Conservation (phyloP, 1,284 basidiomycete species). For the Cerioporus squamosus region DNA sequence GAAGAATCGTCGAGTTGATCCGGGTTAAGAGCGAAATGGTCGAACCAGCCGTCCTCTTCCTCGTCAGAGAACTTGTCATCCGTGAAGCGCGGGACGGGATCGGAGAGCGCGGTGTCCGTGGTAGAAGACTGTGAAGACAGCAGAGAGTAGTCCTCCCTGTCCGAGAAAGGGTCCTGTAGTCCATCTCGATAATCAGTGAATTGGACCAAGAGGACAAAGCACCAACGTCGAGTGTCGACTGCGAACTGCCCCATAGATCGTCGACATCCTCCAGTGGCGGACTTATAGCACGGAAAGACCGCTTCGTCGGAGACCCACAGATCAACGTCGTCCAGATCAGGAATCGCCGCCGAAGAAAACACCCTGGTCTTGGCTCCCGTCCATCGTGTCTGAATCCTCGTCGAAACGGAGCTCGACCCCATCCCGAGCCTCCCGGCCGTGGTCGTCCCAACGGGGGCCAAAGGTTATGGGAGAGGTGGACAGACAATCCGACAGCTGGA, state of each 20-base stretch:
- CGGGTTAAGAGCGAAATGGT: not conserved
- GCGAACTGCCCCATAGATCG: constrained; percentile 21
- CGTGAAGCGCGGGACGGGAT: constrained; percentile 1
- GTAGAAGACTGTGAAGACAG: not conserved
- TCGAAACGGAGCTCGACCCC: constrained; percentile 13
- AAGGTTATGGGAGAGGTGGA: not conserved
- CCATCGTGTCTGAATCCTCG: constrained; percentile 15
- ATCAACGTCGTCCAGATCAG: not conserved
- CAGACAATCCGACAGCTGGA: constrained; percentile 6
- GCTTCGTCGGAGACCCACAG: constrained; percentile 4
- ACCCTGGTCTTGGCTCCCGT: constrained; percentile 9
- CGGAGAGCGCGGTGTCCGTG: not conserved
- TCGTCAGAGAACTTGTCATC: not conserved
- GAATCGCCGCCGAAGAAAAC: constrained; percentile 7
- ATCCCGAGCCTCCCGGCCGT: constrained; percentile 7
- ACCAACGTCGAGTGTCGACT: constrained; percentile 23
- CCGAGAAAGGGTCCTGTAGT: constrained; percentile 9
- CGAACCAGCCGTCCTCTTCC: constrained; percentile 11
- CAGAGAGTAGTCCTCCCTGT: not conserved
- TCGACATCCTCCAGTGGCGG: constrained; percentile 11
- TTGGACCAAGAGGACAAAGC: not conserved
- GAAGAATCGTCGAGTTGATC: not conserved
- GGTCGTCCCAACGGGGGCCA: no score
- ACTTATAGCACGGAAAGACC: not conserved
- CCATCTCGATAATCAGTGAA: not conserved